A percentile compares a stretch with the other conserved stretches of the same genome.
Evolutionary conservation across 192 early-diverging fungal genomes (phyloP).

Genomic region (Umbelopsis vinacea): DNA sequence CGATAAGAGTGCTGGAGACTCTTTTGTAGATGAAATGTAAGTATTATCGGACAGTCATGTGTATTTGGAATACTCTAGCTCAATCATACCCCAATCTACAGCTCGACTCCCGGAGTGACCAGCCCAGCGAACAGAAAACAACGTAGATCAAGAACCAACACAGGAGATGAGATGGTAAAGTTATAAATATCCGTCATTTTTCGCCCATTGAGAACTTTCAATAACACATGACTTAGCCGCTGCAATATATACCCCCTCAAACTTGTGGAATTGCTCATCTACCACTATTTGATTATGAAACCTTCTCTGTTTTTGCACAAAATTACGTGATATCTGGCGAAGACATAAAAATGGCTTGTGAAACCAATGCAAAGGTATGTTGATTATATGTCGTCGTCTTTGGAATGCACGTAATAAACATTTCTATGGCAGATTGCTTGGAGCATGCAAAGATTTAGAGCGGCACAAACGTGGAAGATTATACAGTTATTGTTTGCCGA

Average conservation of each 20-base stretch:
- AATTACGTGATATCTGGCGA: slow-evolving; percentile 57
- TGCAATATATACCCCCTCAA: slow-evolving; percentile 45
- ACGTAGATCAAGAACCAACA: not conserved
- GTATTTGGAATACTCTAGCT: not conserved
- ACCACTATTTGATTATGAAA: slow-evolving; percentile 64
- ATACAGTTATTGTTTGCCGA: slow-evolving; percentile 64
- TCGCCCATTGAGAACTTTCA: not conserved
- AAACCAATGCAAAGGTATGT: slow-evolving; percentile 63
- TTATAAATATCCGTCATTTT: not conserved
- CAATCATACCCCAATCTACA: not conserved
- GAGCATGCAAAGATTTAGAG: slow-evolving; percentile 60
- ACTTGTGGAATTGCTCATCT: slow-evolving; percentile 47
- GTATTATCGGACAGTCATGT: not conserved
- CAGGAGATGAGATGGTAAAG: slow-evolving; percentile 25
- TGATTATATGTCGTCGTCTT: not conserved
- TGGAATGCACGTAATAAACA: slow-evolving; percentile 19
- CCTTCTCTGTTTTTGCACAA: slow-evolving; percentile 72
- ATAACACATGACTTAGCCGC: slow-evolving; percentile 13
- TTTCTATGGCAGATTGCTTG: slow-evolving; percentile 55
- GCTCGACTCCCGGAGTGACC: slow-evolving; percentile 12
- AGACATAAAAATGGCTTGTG: slow-evolving; percentile 59
- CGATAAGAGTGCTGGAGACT: slow-evolving; percentile 44
- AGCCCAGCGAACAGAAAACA: slow-evolving; percentile 13
- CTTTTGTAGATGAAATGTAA: slow-evolving; percentile 46
- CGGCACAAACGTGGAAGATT: slow-evolving; percentile 79